phyloP scores from a whole-genome alignment of 2,329 filamentous ascomycete species.

The Kalmusia sp. region DNA sequence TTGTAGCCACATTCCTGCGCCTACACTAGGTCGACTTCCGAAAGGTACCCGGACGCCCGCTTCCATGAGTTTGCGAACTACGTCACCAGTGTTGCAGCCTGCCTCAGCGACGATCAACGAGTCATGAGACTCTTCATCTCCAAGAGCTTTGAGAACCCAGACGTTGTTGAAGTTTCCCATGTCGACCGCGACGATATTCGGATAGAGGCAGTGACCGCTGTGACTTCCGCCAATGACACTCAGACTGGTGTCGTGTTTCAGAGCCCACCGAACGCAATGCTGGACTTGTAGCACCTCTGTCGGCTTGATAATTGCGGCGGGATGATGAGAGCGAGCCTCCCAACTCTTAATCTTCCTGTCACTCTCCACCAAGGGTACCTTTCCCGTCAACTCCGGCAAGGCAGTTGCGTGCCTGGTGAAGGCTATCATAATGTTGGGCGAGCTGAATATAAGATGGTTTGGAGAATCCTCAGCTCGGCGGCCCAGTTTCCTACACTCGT shows the following conservation, averaged over 20 bases:
- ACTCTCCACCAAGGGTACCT: slow-evolving; percentile 48
- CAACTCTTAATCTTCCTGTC: slow-evolving; percentile 57
- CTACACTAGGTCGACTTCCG: slow-evolving; percentile 68
- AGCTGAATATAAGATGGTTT: slow-evolving; percentile 55
- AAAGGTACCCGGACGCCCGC: slow-evolving; percentile 64
- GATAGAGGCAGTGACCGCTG: slow-evolving; percentile 64
- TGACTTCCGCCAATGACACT: slow-evolving; percentile 66
- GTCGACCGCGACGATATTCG: slow-evolving; percentile 63
- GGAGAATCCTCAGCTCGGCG: slow-evolving; percentile 46
- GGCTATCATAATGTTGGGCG: slow-evolving; percentile 58
- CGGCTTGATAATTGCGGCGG: slow-evolving; percentile 57
- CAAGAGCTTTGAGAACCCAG: slow-evolving; percentile 46
- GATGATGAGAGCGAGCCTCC: slow-evolving; percentile 55
- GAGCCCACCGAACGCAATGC: slow-evolving; percentile 63
- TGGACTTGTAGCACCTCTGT: slow-evolving; percentile 59
- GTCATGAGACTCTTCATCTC: slow-evolving; percentile 23
- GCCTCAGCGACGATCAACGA: slow-evolving; percentile 58
- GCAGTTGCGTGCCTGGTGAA: slow-evolving; percentile 58
- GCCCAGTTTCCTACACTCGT: slow-evolving; percentile 59
- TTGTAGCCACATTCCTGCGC: slow-evolving; percentile 69
- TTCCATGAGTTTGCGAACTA: slow-evolving; percentile 57
- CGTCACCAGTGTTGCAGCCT: slow-evolving; percentile 65
- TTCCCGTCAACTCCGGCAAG: slow-evolving; percentile 52
- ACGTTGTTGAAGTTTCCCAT: slow-evolving; percentile 64
- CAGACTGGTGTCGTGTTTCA: slow-evolving; percentile 53